Conservation (phyloP, 441 rosid genomes). For the California macrophylla region DNA sequence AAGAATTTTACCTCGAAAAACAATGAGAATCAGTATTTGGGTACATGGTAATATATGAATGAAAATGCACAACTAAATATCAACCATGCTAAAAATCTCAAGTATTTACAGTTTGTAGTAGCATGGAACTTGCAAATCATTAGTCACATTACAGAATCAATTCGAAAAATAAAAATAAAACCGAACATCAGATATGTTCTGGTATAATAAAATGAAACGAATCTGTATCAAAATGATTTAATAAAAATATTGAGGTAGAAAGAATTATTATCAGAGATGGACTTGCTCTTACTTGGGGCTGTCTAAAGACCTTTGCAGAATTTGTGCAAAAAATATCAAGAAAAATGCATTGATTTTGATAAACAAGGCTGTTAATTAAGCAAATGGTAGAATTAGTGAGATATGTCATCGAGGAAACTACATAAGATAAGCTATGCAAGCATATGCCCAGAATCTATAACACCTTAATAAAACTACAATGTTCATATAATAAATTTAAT, state of each 20-base stretch:
- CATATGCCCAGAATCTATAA: not conserved
- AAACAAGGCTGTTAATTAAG: not conserved
- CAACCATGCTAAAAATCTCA: not conserved
- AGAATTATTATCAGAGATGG: not conserved
- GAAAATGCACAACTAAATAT: not conserved
- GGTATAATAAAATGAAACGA: not conserved
- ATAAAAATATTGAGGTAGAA: not conserved
- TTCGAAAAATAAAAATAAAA: not conserved
- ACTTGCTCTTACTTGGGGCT: not conserved
- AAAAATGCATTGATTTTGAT: not conserved
- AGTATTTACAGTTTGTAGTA: not conserved
- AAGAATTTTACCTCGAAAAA: not conserved
- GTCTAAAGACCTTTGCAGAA: not conserved
- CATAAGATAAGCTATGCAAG: not conserved
- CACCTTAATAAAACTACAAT: not conserved
- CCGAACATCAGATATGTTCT: not conserved
- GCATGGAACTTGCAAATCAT: not conserved
- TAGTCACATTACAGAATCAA: not conserved
- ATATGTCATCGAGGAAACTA: conserved; percentile 1
- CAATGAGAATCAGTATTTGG: not conserved
- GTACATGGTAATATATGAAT: not conserved
- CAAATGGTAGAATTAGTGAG: not conserved
- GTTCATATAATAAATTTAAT: not conserved
- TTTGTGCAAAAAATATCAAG: not conserved
- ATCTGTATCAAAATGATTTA: not conserved